Conservation (phyloP, 73 alveolate species). For the Paramecium sonneborni region DNA sequence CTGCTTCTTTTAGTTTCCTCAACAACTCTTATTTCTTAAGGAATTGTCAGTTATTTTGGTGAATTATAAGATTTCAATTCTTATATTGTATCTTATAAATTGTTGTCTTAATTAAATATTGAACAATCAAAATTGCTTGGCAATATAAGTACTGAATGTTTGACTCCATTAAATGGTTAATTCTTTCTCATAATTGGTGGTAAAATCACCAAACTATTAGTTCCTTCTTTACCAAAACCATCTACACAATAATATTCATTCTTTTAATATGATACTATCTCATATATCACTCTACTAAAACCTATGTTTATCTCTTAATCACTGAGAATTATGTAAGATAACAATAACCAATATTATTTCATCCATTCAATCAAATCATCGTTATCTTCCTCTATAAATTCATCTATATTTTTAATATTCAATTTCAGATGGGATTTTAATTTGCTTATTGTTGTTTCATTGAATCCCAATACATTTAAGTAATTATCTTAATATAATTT, state of each 20-base stretch:
- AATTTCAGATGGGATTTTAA: conserved; percentile 18
- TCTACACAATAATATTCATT: conserved; percentile 60
- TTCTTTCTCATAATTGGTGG: conserved; percentile 61
- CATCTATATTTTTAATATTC: neutral
- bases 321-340: neutral
- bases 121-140: neutral
- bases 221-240: conserved; percentile 61
- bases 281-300: neutral
- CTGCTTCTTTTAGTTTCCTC: neutral
- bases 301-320: conserved; percentile 28
- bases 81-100: neutral
- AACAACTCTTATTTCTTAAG: neutral
- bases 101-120: neutral
- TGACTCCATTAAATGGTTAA: conserved; percentile 42
- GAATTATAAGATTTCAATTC: conserved; percentile 42
- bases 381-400: conserved; percentile 10
- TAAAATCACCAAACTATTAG: conserved; percentile 9
- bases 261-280: neutral
- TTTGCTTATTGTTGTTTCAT: neutral
- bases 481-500: conserved; percentile 14
- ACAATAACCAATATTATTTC: neutral
- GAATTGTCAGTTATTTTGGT: conserved; percentile 19
- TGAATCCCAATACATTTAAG: neutral
- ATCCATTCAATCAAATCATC: conserved; percentile 48
- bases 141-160: conserved; percentile 33